Evolutionary conservation across 768 basidiomycete genomes (phyloP).

Genomic region (Mycena vitilis): DNA sequence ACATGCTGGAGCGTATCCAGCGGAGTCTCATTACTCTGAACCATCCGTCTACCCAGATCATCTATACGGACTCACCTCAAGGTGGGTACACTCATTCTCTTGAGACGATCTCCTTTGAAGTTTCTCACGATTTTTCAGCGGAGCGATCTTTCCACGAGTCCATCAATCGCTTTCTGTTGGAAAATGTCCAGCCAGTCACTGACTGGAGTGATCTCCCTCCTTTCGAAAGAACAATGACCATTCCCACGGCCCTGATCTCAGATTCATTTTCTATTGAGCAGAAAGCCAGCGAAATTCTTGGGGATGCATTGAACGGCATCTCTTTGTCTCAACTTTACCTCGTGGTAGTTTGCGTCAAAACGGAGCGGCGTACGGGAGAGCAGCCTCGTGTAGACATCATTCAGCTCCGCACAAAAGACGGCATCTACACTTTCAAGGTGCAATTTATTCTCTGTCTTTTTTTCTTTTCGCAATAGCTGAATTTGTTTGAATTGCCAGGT

Average conservation of each 20-base stretch:
- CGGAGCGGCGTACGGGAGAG: neutral
- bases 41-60: slow-evolving; percentile 6
- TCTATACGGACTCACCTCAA: slow-evolving; percentile 21
- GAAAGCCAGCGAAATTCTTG: neutral
- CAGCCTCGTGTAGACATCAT: neutral
- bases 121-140: neutral
- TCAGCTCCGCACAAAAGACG: slow-evolving; percentile 5
- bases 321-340: slow-evolving; percentile 17
- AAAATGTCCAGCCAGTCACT: slow-evolving; percentile 2
- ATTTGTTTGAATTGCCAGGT: neutral
- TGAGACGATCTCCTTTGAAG: neutral
- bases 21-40: neutral
- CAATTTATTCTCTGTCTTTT: too few species aligned
- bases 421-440: slow-evolving; percentile 8
- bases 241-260: neutral
- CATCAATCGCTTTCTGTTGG: neutral
- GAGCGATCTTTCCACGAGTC: slow-evolving; percentile 17
- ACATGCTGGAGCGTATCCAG: slow-evolving; percentile 1
- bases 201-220: slow-evolving; percentile 2
- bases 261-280: neutral
- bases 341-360: slow-evolving; percentile 2
- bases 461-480: neutral
- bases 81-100: neutral
- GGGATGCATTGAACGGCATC: neutral
- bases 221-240: neutral